Evolutionary conservation across 1,139 yeast species (phyloP), one percentile per base, ranked within the genome.

Genomic region (Scheffersomyces parashehatae): DNA sequence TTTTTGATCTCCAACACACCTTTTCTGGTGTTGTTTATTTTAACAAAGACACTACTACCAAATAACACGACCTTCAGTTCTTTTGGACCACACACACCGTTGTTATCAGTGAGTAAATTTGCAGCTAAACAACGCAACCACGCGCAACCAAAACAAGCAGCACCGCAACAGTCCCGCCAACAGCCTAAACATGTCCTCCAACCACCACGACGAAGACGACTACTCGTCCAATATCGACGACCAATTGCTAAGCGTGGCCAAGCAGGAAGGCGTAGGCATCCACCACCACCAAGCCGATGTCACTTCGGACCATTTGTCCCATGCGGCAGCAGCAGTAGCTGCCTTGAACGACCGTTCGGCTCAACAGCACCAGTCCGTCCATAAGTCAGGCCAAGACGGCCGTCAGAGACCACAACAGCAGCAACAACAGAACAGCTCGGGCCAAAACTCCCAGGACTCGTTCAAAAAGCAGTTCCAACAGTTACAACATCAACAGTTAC

Each of bases 181-280:
- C 30, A 11, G 8, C 26, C 26, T 1, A 20, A 20, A 16, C 46
- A 60, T 61, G 65, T 58, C 68, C 35, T 50, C 55, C 39, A 51
- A 48, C 44, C 26, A 20, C 26, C 26, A 20, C 26, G 56, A 58
- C 29, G 65, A 64, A 37, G 73, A 68, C 48, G 75, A 69, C 49
- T 73, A 71, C 53, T 58, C 76, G 41, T 65, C 65, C 50, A 73
- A 72, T 54, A 74, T 74, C 46, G 79, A 74, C 51, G 78, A 74
- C 54, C 79, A 74, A 55, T 62, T 74, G 45, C 63, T 73, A 38
- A 61, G 65, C 37, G 75, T 66, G 15, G 72, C 65, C 37, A 68
- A 68, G 47, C 70, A 63, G 49, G 74, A 68, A 48, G 65, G 64
- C 43, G 62, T 64, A 38, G 69, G 26, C 26, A 15, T 31, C 20